Evolutionary conservation across 257 asterid species (phyloP), one percentile per base, ranked within the genome.

Genomic region (Nicotiana obtusifolia): DNA sequence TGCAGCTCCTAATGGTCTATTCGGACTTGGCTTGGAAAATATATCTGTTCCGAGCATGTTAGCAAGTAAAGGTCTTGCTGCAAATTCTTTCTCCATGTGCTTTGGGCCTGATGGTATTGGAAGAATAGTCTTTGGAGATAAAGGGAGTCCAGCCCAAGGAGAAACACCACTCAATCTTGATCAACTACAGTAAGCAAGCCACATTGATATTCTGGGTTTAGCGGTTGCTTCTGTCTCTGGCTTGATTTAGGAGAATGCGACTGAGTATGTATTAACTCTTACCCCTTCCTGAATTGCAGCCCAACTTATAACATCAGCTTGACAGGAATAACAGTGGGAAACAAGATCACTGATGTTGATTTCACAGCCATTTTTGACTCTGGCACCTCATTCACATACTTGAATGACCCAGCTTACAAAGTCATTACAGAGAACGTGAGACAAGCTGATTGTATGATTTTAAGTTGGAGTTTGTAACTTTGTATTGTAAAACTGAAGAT

Each of bases 1-100:
- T 15, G 98, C 97, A 61, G 98, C 98, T 87, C 86, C 96, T 26
- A 96, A 96, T 85, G 99, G 99, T 82, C 89, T 96, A 14, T 93
- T 96, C 76, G 99, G 99, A 60, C 97, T 96, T 11, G 99, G 99
- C 64, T 83, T 93, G 88, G 93, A 90, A 84, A 82, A 80, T 65
- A 52, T 88, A 60, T 96, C 98, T 0, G 95, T 94, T 78, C 98
- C 98, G 31, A 96, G 97, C 89, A 86, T 86, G 35, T 87, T 96
- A 89, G 97, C 99, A 28, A 86, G 76, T 81, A 89, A 89, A 82
- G 98, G 99, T 30, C 90, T 96, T 9, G 88, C 93, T 16, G 92
- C 97, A 52, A 92, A 96, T 88, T 94, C 98, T 37, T 96, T 96
- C 88, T 94, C 98, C 56, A 93, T 94, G 99, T 96, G 99, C 86